phyloP scores from a whole-genome alignment of 1,284 basidiomycete species.

The Trametes pubescens region DNA sequence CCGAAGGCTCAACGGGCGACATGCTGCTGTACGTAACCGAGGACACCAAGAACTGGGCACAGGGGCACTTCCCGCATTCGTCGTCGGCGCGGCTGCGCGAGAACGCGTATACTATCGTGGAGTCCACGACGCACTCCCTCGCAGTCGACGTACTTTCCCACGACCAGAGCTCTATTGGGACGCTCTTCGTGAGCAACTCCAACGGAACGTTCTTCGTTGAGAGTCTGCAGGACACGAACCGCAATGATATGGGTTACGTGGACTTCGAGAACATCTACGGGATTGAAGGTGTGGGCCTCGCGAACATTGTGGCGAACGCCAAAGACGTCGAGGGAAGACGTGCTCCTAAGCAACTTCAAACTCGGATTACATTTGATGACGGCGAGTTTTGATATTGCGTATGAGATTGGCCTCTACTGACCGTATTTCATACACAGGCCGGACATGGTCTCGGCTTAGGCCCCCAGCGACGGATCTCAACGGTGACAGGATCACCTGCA shows the following conservation, averaged over 20 bases:
- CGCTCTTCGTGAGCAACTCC: constrained; percentile 93
- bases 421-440: constrained; percentile 50
- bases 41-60: constrained; percentile 84
- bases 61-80: constrained; percentile 88
- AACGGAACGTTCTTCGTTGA: constrained; percentile 97
- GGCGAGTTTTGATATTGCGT: constrained; percentile 52
- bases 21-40: constrained; percentile 89
- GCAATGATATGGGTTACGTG: constrained; percentile 88
- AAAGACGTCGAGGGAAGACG: constrained; percentile 79
- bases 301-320: constrained; percentile 87
- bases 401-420: neutral
- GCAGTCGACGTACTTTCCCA: constrained; percentile 92
- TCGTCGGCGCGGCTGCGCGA: constrained; percentile 81
- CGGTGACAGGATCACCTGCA: constrained; percentile 70
- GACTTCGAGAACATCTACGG: constrained; percentile 94
- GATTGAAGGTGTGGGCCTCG: constrained; percentile 93
- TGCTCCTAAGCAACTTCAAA: constrained; percentile 73
- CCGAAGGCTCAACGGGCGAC: constrained; percentile 59
- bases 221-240: constrained; percentile 89
- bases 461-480: constrained; percentile 72
- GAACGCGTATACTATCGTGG: constrained; percentile 96
- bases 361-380: constrained; percentile 91
- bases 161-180: constrained; percentile 80
- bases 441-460: constrained; percentile 77
- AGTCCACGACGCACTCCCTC: constrained; percentile 91